phyloP scores from a whole-genome alignment of 768 basidiomycete genomes.

The Favolaschia claudopus region DNA sequence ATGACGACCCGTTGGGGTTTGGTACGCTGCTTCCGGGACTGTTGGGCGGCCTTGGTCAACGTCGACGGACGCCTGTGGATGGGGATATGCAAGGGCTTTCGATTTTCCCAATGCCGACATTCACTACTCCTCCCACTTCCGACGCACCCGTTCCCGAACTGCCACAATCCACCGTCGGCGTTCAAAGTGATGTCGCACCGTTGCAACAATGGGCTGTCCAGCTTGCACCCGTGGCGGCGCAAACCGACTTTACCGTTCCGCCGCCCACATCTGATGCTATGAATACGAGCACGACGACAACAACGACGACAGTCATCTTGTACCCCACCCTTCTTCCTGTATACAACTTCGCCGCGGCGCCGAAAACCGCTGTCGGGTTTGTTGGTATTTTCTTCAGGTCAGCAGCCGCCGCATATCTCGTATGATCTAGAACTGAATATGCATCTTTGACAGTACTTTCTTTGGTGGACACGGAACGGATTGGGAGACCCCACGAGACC shows the following conservation, averaged over 20 bases:
- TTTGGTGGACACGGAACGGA: constrained; percentile 76
- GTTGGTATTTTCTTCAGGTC: constrained; percentile 81
- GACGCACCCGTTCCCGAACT: background rate
- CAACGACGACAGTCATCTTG: background rate
- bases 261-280: background rate
- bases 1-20: background rate
- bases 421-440: background rate
- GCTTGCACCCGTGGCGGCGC: background rate
- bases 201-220: constrained; percentile 1
- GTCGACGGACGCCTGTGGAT: too few relatives aligned
- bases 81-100: too few relatives aligned
- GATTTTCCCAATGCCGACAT: background rate
- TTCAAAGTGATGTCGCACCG: background rate
- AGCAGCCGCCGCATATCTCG: background rate
- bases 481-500: constrained; percentile 77
- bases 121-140: background rate
- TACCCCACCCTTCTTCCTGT: constrained; percentile 16
- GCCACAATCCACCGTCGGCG: background rate
- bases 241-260: background rate
- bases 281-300: constrained; percentile 3
- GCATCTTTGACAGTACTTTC: constrained; percentile 59
- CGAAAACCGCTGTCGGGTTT: constrained; percentile 45
- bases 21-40: constrained; percentile 17
- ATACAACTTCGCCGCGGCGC: constrained; percentile 24
- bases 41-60: constrained; percentile 15